A percentile compares a stretch with the other conserved stretches of the same genome.
phyloP scores from a whole-genome alignment of 768 basidiomycete species.

The Leccinum disarticulatum region DNA sequence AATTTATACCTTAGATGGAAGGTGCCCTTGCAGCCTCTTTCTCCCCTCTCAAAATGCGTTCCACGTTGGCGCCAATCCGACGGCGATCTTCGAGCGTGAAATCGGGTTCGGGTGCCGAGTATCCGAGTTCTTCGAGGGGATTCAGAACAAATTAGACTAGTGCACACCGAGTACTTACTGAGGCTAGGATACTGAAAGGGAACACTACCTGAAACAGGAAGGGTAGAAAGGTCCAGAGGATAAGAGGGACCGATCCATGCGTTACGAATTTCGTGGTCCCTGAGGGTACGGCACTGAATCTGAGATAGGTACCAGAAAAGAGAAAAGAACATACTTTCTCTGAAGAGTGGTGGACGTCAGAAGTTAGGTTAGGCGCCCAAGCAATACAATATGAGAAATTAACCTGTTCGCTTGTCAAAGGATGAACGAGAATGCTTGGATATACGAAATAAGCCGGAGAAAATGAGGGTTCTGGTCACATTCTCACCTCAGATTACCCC shows the following conservation, averaged over 20 bases:
- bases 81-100: conserved; percentile 61
- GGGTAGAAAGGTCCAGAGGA: conserved; percentile 59
- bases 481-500: conserved; percentile 63
- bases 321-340: conserved; percentile 46
- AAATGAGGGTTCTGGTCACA: background rate
- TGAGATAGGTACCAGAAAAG: background rate
- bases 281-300: conserved; percentile 23
- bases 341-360: conserved; percentile 22
- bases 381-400: conserved; percentile 18
- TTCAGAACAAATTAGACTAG: background rate
- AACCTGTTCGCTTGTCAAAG: conserved; percentile 70
- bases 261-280: conserved; percentile 67
- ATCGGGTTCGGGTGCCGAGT: conserved; percentile 52
- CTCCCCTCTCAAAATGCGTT: conserved; percentile 56
- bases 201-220: conserved; percentile 55
- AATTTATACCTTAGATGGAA: conserved; percentile 11
- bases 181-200: conserved; percentile 69
- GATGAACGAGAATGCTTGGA: conserved; percentile 73
- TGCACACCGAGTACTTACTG: conserved; percentile 40
- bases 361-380: background rate
- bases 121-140: conserved; percentile 56
- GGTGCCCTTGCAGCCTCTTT: conserved; percentile 71
- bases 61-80: conserved; percentile 60
- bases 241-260: conserved; percentile 76
- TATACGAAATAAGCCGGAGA: background rate